Conservation (phyloP, 1,284 basidiomycete species). For the Xerocomus amazonicus region DNA sequence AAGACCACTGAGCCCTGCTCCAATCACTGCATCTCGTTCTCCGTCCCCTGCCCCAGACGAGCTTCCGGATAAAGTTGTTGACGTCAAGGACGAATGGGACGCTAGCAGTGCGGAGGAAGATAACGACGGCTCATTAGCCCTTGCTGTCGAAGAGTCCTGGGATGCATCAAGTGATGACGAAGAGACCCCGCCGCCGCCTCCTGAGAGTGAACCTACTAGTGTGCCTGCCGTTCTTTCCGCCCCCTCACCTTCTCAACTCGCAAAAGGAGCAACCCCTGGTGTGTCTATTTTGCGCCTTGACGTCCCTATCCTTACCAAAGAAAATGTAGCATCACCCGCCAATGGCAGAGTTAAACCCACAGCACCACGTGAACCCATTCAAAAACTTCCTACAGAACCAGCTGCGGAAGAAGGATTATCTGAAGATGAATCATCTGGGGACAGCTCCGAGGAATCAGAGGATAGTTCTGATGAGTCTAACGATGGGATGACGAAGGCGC, state of each 20-base stretch:
- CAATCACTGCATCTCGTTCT: slow-evolving; percentile 19
- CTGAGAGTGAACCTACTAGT: slow-evolving; percentile 27
- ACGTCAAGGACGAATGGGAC: slow-evolving; percentile 84
- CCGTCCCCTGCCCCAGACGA: slow-evolving; percentile 26
- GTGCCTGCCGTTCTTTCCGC: slow-evolving; percentile 22
- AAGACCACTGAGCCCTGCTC: slow-evolving; percentile 50
- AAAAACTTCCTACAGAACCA: slow-evolving; percentile 28
- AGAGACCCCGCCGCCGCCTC: slow-evolving; percentile 20
- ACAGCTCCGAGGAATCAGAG: slow-evolving; percentile 44
- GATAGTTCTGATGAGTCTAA: slow-evolving; percentile 44
- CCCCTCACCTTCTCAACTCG: not conserved
- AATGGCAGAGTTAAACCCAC: slow-evolving; percentile 8
- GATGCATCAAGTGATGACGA: slow-evolving; percentile 79
- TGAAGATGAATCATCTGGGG: slow-evolving; percentile 40
- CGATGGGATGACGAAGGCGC: slow-evolving; percentile 62
- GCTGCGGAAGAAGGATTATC: slow-evolving; percentile 46
- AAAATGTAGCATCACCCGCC: not conserved
- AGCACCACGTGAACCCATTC: not conserved
- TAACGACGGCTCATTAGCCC: slow-evolving; percentile 27
- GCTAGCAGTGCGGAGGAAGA: slow-evolving; percentile 44
- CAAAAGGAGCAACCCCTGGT: slow-evolving; percentile 9
- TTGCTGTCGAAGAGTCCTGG: slow-evolving; percentile 77
- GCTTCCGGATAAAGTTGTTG: slow-evolving; percentile 31
- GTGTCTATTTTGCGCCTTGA: not conserved
- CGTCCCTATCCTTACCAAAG: not conserved